These are phyloP conservation scores for Boletus vinaceobasis DNA, from an alignment of 768 basidiomycete species.

Conservation along the genomic window DNA sequence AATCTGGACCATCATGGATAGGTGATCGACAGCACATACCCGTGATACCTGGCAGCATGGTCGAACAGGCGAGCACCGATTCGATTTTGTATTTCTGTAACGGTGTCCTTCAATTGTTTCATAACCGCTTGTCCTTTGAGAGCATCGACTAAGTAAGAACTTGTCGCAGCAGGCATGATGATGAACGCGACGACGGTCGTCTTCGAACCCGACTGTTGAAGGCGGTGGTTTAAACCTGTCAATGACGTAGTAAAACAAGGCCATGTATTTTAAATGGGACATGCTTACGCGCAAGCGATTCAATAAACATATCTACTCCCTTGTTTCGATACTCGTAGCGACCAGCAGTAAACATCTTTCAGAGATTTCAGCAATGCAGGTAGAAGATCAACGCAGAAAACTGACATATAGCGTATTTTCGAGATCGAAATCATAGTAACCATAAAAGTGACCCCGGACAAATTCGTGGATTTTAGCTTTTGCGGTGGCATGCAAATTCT, in stretches of 20 bases:
- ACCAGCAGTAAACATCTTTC: constrained; percentile 96
- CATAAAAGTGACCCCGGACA: constrained; percentile 96
- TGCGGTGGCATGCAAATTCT: constrained; percentile 86
- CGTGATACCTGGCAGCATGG: constrained; percentile 88
- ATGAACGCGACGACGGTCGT: constrained; percentile 96
- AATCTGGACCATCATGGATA: background rate
- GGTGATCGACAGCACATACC: constrained; percentile 45
- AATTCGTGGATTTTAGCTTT: constrained; percentile 99
- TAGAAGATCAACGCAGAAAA: constrained; percentile 1
- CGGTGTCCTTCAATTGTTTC: constrained; percentile 93
- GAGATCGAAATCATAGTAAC: constrained; percentile 94
- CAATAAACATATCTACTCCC: constrained; percentile 99
- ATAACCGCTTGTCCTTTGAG: constrained; percentile 97
- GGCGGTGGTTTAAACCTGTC: constrained; percentile 54
- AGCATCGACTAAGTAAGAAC: constrained; percentile 96
- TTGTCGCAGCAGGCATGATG: constrained; percentile 95
- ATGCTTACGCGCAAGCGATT: constrained; percentile 79
- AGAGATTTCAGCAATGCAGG: constrained; percentile 4
- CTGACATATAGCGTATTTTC: constrained; percentile 84
- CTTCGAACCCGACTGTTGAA: constrained; percentile 61
- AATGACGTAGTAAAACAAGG: background rate
- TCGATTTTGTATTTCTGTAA: constrained; percentile 91
- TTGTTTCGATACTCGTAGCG: constrained; percentile 99
- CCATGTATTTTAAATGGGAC: background rate
- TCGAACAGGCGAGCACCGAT: constrained; percentile 93